Base-by-base conservation (phyloP, 2,329 filamentous ascomycete genomes). In the Scedosporium boydii region DNA sequence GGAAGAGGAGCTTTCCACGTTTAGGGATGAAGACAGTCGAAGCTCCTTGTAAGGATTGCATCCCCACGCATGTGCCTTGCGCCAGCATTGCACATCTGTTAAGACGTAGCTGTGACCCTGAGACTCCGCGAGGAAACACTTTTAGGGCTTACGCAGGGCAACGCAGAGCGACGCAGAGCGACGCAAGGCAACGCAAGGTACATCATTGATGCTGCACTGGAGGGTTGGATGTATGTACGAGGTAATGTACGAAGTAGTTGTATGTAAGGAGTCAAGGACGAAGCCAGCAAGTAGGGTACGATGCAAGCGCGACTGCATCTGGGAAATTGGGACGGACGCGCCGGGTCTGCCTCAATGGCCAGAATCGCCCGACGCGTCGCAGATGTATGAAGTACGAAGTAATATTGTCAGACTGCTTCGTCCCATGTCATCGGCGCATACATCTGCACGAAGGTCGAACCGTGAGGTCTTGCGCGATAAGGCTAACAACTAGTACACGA, bases 151-250 rank as follows among this genome's bases (percentile, higher is more conserved):
- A 58, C 55, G 27, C 26, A 58, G n/a, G 55, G 27, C 27, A 58
- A 26, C 55, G 51, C 23, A 56, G 44, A 21, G 51, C 18, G 55
- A 26, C 55, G 51, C 23, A 56, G 44, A 21, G 51, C 18, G 55
- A 58, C 55, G 55, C 55, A 41, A 58, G 55, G 55, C 27, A 14
- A 58, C 27, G 55, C 55, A 58, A 58, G 55, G 55, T 27, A 58
- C 27, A 58, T 58, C 27, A 26, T 27, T n/a, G 55, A 14, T 18
- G 34, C 27, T n/a, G 26, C 34, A n/a, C 55, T 7, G 27, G 23
- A 14, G 51, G 51, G 10, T 27, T 48, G 44, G 44, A 18, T 2
- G 16, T n/a, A 21, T 48, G 44, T 48, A 48, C 10, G 34, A 38
- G 12, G 34, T 38, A 48, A 46, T 46, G 42, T 46, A 46, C 6